These are phyloP conservation scores for Ceratocystiopsis sp. DNA, from an alignment of 2,329 filamentous ascomycete species.

Conservation along the genomic window DNA sequence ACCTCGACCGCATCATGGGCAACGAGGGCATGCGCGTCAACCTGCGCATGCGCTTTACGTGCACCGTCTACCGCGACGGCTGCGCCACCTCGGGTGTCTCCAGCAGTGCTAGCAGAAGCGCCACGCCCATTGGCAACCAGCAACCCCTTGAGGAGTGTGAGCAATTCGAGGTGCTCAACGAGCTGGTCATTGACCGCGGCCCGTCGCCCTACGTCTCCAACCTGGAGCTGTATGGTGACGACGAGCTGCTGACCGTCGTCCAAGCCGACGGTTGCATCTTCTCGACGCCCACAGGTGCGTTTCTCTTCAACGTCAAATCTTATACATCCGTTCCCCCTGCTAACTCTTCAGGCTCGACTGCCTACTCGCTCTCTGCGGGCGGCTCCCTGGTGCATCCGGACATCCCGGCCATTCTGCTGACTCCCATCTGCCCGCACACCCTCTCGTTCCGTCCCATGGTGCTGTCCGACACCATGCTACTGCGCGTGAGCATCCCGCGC, in stretches of 20 bases:
- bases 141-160: slow-evolving; percentile 71
- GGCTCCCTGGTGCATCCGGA: slow-evolving; percentile 92
- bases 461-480: slow-evolving; percentile 80
- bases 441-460: slow-evolving; percentile 97
- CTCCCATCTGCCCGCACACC: slow-evolving; percentile 93
- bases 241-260: slow-evolving; percentile 85
- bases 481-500: slow-evolving; percentile 73
- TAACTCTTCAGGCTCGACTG: slow-evolving; percentile 47
- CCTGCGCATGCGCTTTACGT: slow-evolving; percentile 96
- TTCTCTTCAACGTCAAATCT: background rate
- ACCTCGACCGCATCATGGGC: slow-evolving; percentile 80
- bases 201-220: slow-evolving; percentile 95
- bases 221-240: slow-evolving; percentile 87
- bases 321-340: background rate
- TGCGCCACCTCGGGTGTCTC: background rate
- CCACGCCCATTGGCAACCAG: slow-evolving; percentile 24
- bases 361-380: slow-evolving; percentile 89
- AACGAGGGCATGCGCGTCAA: slow-evolving; percentile 94
- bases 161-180: slow-evolving; percentile 95
- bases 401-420: slow-evolving; percentile 90
- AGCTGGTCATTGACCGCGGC: slow-evolving; percentile 93
- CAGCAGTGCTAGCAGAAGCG: slow-evolving; percentile 2
- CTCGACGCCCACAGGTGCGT: slow-evolving; percentile 68
- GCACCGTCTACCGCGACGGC: slow-evolving; percentile 75
- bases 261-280: slow-evolving; percentile 97